phyloP scores from a whole-genome alignment of 441 rosid species.

The Mallotus repandus region DNA sequence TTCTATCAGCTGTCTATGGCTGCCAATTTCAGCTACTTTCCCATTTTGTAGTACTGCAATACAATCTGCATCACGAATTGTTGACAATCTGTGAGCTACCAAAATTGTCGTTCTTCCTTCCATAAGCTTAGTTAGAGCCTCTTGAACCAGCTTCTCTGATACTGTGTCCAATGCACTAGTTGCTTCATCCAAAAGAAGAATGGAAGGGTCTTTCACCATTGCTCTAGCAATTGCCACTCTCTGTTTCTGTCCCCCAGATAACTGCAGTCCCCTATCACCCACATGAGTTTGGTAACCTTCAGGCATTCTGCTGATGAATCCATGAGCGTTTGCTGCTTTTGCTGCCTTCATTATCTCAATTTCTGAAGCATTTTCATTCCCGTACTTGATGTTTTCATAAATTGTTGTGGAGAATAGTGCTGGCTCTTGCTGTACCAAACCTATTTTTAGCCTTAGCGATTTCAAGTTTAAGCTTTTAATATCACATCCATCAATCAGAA shows the following conservation, averaged over 20 bases:
- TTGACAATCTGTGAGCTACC: slow-evolving; percentile 75
- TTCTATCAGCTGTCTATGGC: slow-evolving; percentile 54
- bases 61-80: slow-evolving; percentile 49
- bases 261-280: slow-evolving; percentile 67
- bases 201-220: slow-evolving; percentile 63
- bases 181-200: slow-evolving; percentile 77
- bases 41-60: slow-evolving; percentile 69
- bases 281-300: slow-evolving; percentile 69
- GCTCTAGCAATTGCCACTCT: slow-evolving; percentile 85
- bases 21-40: slow-evolving; percentile 65
- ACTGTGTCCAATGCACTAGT: slow-evolving; percentile 71
- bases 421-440: slow-evolving; percentile 85
- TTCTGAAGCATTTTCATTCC: slow-evolving; percentile 61
- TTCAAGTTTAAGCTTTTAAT: slow-evolving; percentile 61
- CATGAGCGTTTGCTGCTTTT: slow-evolving; percentile 75
- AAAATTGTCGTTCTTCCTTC: slow-evolving; percentile 66
- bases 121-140: slow-evolving; percentile 69
- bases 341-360: slow-evolving; percentile 67
- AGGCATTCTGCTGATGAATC: slow-evolving; percentile 68
- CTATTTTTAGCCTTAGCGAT: slow-evolving; percentile 55
- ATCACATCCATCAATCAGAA: slow-evolving; percentile 60
- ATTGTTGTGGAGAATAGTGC: slow-evolving; percentile 71
- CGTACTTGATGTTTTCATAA: slow-evolving; percentile 72
- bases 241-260: slow-evolving; percentile 71
- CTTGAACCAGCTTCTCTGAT: slow-evolving; percentile 71